Percentiles rank a stretch among this genome's conserved stretches.
Conservation (phyloP, 2,329 filamentous ascomycete genomes). For the Penicillium sp. region DNA sequence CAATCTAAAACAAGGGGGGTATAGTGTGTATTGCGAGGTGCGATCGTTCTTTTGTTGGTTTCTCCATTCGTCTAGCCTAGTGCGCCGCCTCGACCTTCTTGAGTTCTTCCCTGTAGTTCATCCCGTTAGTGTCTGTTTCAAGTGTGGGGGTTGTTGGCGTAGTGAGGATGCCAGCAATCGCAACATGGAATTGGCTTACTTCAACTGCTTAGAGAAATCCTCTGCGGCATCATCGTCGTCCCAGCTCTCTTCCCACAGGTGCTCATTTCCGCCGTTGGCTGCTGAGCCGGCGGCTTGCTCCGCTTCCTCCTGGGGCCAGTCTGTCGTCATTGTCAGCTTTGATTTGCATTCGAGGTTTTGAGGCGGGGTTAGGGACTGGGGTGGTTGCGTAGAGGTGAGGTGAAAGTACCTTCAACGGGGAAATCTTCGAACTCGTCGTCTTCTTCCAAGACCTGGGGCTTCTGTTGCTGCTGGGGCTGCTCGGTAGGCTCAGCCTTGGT, state of each 20-base stretch:
- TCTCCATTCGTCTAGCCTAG: constrained; percentile 48
- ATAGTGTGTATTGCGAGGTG: constrained; percentile 3
- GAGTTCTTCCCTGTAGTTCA: constrained; percentile 62
- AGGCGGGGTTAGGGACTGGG: not conserved
- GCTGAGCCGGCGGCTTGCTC: constrained; percentile 58
- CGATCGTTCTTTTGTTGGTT: not conserved
- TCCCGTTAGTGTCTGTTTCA: not conserved
- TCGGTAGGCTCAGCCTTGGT: constrained; percentile 39
- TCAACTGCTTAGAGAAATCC: constrained; percentile 92
- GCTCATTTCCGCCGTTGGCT: constrained; percentile 61
- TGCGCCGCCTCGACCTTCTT: constrained; percentile 86
- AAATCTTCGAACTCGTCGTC: constrained; percentile 99
- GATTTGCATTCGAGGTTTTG: not conserved
- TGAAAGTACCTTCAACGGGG: constrained; percentile 75
- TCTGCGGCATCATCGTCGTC: constrained; percentile 97
- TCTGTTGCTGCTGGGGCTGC: constrained; percentile 58
- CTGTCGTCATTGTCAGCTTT: constrained; percentile 47
- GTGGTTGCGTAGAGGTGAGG: not conserved
- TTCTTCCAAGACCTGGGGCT: constrained; percentile 77
- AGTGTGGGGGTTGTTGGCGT: not conserved
- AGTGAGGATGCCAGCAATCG: not conserved
- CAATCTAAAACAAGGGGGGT: constrained; percentile 1
- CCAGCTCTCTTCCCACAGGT: constrained; percentile 99
- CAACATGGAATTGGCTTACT: constrained; percentile 56
- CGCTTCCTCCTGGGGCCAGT: constrained; percentile 90